Evolutionary conservation across 1,284 basidiomycete species (phyloP).

Genomic region (Phellopilus nigrolimitatus): DNA sequence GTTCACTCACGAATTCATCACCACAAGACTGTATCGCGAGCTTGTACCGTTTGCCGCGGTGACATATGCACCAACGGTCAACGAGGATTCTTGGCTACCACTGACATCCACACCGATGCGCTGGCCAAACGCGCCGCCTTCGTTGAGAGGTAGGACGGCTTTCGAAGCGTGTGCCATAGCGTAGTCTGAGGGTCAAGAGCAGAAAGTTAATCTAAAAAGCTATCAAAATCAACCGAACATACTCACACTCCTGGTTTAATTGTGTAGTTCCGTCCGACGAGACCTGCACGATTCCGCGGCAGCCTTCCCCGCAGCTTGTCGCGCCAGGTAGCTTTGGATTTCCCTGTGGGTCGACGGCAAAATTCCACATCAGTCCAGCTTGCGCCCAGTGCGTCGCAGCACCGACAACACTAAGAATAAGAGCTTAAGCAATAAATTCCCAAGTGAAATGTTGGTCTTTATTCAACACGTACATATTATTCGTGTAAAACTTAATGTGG

Average conservation of each 20-base stretch:
- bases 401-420: constrained; percentile 33
- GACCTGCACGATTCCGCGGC: constrained; percentile 59
- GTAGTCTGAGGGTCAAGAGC: constrained; percentile 47
- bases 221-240: background rate
- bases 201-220: background rate
- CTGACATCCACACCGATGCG: constrained; percentile 58
- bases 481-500: constrained; percentile 2
- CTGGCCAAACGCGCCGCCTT: constrained; percentile 59
- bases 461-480: constrained; percentile 4
- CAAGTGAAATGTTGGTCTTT: background rate
- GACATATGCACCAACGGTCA: constrained; percentile 61
- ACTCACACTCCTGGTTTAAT: constrained; percentile 67
- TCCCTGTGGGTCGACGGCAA: constrained; percentile 58
- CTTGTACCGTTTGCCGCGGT: constrained; percentile 46
- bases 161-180: constrained; percentile 70
- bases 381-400: constrained; percentile 42
- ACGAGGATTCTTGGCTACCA: constrained; percentile 51
- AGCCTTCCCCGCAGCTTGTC: constrained; percentile 56
- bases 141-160: constrained; percentile 62
- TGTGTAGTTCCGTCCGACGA: constrained; percentile 56
- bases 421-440: constrained; percentile 26
- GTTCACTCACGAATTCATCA: constrained; percentile 46
- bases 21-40: constrained; percentile 62
- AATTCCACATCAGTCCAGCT: constrained; percentile 67
- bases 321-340: constrained; percentile 62